Evolutionary conservation across 176 grass and related monocot species (phyloP).

Genomic region (Sorghum bicolor): DNA sequence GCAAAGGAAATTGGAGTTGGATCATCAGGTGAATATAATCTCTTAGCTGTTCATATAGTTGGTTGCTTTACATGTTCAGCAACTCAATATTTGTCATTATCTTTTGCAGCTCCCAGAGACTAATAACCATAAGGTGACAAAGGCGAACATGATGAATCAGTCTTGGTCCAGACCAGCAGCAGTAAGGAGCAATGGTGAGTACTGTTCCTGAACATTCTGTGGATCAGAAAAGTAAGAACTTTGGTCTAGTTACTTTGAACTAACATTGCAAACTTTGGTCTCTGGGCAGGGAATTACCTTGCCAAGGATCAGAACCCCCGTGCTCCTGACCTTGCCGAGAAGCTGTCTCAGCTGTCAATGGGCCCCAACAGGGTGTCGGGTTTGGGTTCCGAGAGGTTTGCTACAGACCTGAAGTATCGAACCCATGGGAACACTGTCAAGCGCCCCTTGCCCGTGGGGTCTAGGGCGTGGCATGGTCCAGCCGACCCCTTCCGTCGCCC

Average conservation of each 20-base stretch:
- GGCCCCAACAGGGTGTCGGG: conserved; percentile 40
- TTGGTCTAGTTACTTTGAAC: not conserved
- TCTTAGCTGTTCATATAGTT: not conserved
- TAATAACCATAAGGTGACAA: conserved; percentile 45
- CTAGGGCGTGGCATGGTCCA: conserved; percentile 51
- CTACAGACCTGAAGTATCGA: conserved; percentile 35
- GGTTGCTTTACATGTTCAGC: conserved; percentile 6
- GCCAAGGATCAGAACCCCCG: conserved; percentile 23
- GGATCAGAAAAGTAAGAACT: no score
- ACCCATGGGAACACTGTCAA: conserved; percentile 17
- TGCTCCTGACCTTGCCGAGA: conserved; percentile 44
- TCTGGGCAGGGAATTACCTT: conserved; percentile 14
- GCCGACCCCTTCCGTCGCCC: conserved; percentile 39
- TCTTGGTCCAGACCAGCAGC: conserved; percentile 45
- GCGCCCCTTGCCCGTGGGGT: conserved; percentile 39
- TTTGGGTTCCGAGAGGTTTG: conserved; percentile 27
- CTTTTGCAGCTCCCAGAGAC: conserved; percentile 31
- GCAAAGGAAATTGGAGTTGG: conserved; percentile 84
- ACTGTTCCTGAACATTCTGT: not conserved
- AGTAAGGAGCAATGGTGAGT: conserved; percentile 39
- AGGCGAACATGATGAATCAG: conserved; percentile 45
- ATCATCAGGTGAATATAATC: conserved; percentile 41
- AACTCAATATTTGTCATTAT: conserved; percentile 7
- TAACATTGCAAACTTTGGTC: not conserved
- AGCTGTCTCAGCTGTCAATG: conserved; percentile 56